These are phyloP conservation scores for Phytophthora palmivora DNA, from an alignment of 352 stramenopile species.

Conservation along the genomic window DNA sequence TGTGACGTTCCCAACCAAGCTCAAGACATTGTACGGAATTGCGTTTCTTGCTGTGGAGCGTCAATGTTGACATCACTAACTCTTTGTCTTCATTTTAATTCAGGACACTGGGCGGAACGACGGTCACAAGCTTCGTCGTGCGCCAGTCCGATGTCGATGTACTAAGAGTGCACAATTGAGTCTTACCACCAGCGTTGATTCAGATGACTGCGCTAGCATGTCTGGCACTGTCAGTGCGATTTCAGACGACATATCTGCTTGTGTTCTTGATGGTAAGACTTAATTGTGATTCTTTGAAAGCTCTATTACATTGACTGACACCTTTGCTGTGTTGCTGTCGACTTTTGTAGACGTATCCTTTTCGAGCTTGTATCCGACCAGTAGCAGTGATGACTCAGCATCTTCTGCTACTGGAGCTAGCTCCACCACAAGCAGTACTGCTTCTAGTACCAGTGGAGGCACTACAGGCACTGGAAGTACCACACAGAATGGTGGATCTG, in stretches of 20 bases:
- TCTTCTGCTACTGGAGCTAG: slow-evolving; percentile 7
- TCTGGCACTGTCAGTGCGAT: slow-evolving; percentile 33
- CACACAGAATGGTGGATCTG: slow-evolving; percentile 18
- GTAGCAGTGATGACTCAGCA: slow-evolving; percentile 13
- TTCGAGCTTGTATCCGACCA: slow-evolving; percentile 37
- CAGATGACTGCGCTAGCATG: slow-evolving; percentile 28
- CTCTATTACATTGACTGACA: background rate
- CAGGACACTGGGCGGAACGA: slow-evolving; percentile 36
- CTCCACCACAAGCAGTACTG: slow-evolving; percentile 16
- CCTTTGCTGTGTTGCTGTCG: background rate
- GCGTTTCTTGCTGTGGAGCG: background rate
- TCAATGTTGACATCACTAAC: slow-evolving; percentile 10
- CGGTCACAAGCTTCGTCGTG: slow-evolving; percentile 41
- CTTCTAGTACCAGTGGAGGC: slow-evolving; percentile 1
- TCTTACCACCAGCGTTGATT: slow-evolving; percentile 25
- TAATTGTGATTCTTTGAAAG: no score
- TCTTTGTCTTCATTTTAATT: background rate
- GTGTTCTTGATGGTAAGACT: slow-evolving; percentile 39
- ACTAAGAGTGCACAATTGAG: slow-evolving; percentile 38
- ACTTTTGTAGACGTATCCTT: slow-evolving; percentile 34
- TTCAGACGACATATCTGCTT: slow-evolving; percentile 26
- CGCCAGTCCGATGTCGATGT: slow-evolving; percentile 46
- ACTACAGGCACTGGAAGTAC: slow-evolving; percentile 16
- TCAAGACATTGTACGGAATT: slow-evolving; percentile 47
- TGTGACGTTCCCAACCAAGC: slow-evolving; percentile 34